Conservation (phyloP, 2,329 filamentous ascomycete genomes). For the Sporothrix protearum region DNA sequence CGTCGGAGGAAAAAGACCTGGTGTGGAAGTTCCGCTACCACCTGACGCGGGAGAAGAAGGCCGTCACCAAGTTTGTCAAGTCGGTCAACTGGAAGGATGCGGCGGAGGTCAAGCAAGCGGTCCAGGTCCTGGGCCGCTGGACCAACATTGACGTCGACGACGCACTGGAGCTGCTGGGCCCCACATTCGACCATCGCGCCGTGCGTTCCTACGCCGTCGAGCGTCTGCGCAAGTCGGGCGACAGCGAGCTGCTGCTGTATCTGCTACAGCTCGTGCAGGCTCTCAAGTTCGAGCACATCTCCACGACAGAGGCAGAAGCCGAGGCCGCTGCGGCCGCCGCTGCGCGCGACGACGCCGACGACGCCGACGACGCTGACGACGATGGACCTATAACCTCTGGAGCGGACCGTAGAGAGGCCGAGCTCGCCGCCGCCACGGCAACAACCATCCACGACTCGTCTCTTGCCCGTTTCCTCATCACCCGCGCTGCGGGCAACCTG, state of each 20-base stretch:
- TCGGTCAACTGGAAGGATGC: constrained; percentile 46
- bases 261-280: constrained; percentile 93
- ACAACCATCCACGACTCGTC: constrained; percentile 72
- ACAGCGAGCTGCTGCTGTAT: constrained; percentile 86
- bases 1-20: constrained; percentile 87
- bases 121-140: constrained; percentile 88
- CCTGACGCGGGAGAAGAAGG: constrained; percentile 83
- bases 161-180: constrained; percentile 87
- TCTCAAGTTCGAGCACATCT: constrained; percentile 84
- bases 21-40: constrained; percentile 98
- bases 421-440: constrained; percentile 40
- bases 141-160: constrained; percentile 96
- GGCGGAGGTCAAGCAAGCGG: constrained; percentile 64
- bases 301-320: constrained; percentile 50
- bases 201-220: constrained; percentile 94
- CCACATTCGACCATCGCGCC: constrained; percentile 81
- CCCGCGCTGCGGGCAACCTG: constrained; percentile 81
- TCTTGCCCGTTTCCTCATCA: constrained; percentile 82
- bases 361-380: background rate
- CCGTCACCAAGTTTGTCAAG: constrained; percentile 95
- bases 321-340: background rate
- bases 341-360: background rate
- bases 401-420: background rate
- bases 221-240: constrained; percentile 83
- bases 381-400: background rate